phyloP scores from a whole-genome alignment of 352 stramenopile species.

The Plasmopara halstedii region DNA sequence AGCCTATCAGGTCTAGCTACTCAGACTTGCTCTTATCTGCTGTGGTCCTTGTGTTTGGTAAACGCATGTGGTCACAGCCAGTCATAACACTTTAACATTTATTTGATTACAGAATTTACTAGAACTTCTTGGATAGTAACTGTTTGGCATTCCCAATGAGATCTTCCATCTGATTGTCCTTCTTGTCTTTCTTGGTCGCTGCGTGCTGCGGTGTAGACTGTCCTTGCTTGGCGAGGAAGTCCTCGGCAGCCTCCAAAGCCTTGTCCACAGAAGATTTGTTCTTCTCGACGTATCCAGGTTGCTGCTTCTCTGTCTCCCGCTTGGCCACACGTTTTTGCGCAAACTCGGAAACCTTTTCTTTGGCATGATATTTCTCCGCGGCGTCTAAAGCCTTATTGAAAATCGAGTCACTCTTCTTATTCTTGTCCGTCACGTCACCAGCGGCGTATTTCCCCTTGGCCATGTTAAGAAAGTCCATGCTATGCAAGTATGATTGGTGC shows the following conservation, averaged over 20 bases:
- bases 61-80: too few species aligned
- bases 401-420: constrained; percentile 18
- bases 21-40: too few species aligned
- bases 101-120: too few species aligned
- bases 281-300: constrained; percentile 12
- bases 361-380: constrained; percentile 29
- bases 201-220: constrained; percentile 12
- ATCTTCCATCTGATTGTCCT: constrained; percentile 20
- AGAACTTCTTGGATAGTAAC: constrained; percentile 10
- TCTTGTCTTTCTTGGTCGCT: constrained; percentile 3
- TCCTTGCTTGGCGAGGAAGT: constrained; percentile 25
- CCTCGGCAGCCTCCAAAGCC: constrained; percentile 17
- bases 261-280: constrained; percentile 23
- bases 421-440: constrained; percentile 6
- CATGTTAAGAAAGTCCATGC: constrained; percentile 29
- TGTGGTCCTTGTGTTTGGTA: too few species aligned
- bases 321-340: constrained; percentile 23
- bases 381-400: constrained; percentile 19
- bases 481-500: neutral
- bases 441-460: constrained; percentile 11
- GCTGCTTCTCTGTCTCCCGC: constrained; percentile 6
- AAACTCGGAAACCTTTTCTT: constrained; percentile 23
- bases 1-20: too few species aligned
- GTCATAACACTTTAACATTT: too few species aligned
- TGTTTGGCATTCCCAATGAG: constrained; percentile 16